Evolutionary conservation across 2,329 filamentous ascomycete genomes (phyloP).

Genomic region (Chrysosporium keratinophilum): DNA sequence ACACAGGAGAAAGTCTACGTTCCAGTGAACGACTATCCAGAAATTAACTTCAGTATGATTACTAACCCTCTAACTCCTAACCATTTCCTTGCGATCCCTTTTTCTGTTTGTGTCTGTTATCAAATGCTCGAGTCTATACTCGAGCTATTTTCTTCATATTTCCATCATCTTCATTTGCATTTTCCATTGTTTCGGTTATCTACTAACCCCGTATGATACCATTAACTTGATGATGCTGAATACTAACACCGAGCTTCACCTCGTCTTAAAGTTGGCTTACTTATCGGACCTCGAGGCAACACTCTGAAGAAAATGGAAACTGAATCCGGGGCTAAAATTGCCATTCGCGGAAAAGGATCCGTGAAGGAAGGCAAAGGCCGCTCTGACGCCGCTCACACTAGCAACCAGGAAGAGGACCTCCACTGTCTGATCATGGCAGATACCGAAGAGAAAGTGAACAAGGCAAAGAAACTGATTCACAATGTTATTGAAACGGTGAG

Average conservation of each 20-base stretch:
- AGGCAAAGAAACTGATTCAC: conserved; percentile 95
- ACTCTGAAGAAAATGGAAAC: conserved; percentile 99
- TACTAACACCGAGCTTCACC: conserved; percentile 85
- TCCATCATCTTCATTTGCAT: conserved; percentile 24
- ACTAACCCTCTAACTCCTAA: conserved; percentile 95
- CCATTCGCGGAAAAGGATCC: conserved; percentile 97
- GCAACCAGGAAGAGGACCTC: conserved; percentile 98
- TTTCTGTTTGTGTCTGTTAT: conserved; percentile 22
- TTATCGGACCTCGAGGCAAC: conserved; percentile 99
- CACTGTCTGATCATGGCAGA: conserved; percentile 99
- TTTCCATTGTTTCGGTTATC: conserved; percentile 16
- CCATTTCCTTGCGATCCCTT: conserved; percentile 37
- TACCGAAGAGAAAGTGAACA: conserved; percentile 98
- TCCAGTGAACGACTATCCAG: conserved; percentile 99
- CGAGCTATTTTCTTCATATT: conserved; percentile 36
- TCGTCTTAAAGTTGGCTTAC: conserved; percentile 87
- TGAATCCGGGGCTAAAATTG: conserved; percentile 95
- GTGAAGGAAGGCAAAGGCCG: conserved; percentile 99
- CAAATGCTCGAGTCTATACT: conserved; percentile 21
- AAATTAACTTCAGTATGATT: conserved; percentile 99
- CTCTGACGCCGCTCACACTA: conserved; percentile 96
- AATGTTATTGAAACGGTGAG: conserved; percentile 96
- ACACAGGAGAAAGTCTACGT: conserved; percentile 99
- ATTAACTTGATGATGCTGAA: conserved; percentile 30
- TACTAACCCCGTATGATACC: conserved; percentile 17